Evolutionary conservation across 495 filamentous ascomycete species (phyloP), one percentile per base, ranked within the genome.

Genomic region (Tuber aestivum): DNA sequence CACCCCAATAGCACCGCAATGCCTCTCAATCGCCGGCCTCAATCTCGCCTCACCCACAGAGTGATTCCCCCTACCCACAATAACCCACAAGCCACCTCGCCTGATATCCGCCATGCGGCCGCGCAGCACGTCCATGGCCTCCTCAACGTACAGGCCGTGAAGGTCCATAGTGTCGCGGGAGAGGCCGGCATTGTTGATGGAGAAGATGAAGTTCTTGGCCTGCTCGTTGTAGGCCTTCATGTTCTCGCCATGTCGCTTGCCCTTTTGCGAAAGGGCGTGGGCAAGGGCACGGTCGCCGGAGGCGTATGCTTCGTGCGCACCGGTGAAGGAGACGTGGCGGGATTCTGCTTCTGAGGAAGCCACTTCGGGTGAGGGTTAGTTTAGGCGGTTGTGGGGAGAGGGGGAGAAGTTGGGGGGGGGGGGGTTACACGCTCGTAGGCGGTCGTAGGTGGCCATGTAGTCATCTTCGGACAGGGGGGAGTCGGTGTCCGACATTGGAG

Each of bases 51-150:
- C 90, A 73, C 89, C 86, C 1, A 84, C 85, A 32, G 90, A 92
- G 84, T 99, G 95, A 84, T 94, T 95, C 8, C 95, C 95, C 84
- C 93, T 97, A 50, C 95, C 95, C 32, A 97, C 95, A 81, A 99
- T 97, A 87, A 91, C 90, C 84, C 93, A 89, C 70, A 98, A 84
- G 85, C 96, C 92, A 14, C 84, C 89, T 85, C 94, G 90, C 0
- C 92, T 91, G 70, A 88, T 86, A 70, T 91, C 90, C 74, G 89
- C 87, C 75, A 98, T 94, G 73, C 94, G 87, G 83, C 91, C 86
- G 84, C 94, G 92, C 41, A 97, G 84, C 68, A 97, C 94, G 56
- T 92, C 88, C 87, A 96, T 92, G 9, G 95, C 95, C 86, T 97
- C 95, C 81, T 95, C 90, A 70, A 95, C 95, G 80, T 90, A 97